Evolutionary conservation across 768 basidiomycete genomes (phyloP).

Genomic region (Rhodocollybia butyracea): DNA sequence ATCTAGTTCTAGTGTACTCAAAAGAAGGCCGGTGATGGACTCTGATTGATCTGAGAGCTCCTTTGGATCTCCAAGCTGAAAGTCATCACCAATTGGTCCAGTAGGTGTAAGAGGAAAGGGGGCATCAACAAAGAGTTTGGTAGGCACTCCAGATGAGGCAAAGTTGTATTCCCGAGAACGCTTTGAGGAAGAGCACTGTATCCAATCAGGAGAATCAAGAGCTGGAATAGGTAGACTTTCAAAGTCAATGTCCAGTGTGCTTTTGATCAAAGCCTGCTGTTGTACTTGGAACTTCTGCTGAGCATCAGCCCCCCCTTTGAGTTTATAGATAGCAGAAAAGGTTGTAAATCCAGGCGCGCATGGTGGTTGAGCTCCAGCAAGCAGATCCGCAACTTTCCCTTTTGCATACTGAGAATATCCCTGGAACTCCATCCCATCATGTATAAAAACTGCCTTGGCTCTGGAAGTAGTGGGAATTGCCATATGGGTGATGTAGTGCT

Average conservation of each 20-base stretch:
- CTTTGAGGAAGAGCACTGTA: no score
- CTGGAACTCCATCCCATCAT: neutral
- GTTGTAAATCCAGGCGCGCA: neutral
- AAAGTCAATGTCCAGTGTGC: neutral
- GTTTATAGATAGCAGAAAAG: neutral
- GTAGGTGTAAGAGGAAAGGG: neutral
- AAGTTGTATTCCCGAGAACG: no score
- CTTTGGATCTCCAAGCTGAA: neutral
- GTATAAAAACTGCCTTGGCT: neutral
- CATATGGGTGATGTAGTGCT: neutral
- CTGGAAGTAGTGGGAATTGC: neutral
- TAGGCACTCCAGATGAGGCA: no score
- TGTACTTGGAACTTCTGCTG: neutral
- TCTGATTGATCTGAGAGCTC: no score
- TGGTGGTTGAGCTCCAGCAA: neutral
- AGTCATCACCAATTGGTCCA: neutral
- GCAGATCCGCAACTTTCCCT: neutral
- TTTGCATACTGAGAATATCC: neutral
- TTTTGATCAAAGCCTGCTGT: neutral
- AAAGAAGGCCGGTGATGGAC: no score
- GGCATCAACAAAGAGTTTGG: no score
- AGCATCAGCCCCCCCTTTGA: neutral
- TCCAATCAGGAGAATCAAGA: no score
- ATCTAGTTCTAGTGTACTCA: neutral
- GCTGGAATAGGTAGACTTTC: no score